Conservation (phyloP, 257 asterid species). For the Solanum pinnatisectum region DNA sequence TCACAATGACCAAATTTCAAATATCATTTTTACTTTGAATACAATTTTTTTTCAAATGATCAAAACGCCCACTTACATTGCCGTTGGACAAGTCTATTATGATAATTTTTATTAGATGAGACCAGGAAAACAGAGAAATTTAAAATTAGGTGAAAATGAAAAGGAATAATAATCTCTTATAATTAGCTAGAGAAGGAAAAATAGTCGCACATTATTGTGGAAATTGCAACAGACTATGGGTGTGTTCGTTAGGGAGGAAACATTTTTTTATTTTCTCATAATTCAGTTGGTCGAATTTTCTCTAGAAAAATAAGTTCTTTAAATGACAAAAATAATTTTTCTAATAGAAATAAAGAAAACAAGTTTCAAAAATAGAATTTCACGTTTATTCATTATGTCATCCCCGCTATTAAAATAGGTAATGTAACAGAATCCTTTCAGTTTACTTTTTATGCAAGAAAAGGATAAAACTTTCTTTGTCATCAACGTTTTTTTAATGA, state of each 20-base stretch:
- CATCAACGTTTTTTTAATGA: background rate
- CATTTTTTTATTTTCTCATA: too few relatives aligned
- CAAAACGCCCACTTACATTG: background rate
- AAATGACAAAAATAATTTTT: too few relatives aligned
- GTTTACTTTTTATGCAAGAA: background rate
- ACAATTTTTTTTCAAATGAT: too few relatives aligned
- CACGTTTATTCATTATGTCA: background rate
- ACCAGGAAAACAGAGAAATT: background rate
- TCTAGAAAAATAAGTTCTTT: rapidly evolving
- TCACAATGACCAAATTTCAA: background rate
- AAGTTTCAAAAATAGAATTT: too few relatives aligned
- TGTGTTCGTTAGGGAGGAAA: background rate
- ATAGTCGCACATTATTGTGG: background rate
- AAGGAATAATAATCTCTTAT: background rate
- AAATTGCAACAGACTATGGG: background rate
- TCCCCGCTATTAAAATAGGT: background rate
- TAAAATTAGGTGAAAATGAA: background rate
- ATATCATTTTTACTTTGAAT: too few relatives aligned
- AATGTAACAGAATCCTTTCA: background rate
- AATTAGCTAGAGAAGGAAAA: background rate
- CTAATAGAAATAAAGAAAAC: too few relatives aligned
- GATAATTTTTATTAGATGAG: background rate
- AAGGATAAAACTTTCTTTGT: background rate
- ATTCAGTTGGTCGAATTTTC: too few relatives aligned
- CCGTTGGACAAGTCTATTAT: background rate